Evolutionary conservation across 306 rosid genomes (phyloP), one percentile per base, ranked within the genome.

Genomic region (Fagus sylvatica): DNA sequence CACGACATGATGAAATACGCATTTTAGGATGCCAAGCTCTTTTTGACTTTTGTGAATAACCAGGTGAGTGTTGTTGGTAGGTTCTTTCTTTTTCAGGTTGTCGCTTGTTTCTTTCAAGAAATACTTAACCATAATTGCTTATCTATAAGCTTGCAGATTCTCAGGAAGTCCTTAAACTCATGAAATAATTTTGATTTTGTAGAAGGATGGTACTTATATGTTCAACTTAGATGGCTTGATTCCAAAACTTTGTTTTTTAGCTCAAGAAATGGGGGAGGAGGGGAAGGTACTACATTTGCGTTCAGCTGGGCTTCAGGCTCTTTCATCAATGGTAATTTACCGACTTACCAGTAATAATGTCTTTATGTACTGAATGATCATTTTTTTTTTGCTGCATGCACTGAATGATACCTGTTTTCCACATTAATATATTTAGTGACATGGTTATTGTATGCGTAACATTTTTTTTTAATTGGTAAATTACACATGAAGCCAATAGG

Each of bases 191-290:
- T 46, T 76, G 67, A 30, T 74, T 65, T 17, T 90, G 83, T 87
- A 90, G 92, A 88, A 74, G 73, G 91, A 90, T 80, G 89, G 91
- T 55, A 90, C 95, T 78, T 90, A 88, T 57, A 90, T 90, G 95
- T 90, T 90, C 81, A 90, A 90, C 64, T 75, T 90, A 78, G 95
- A 88, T 70, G 84, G 86, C 43, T 83, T 90, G 76, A 81, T 90
- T 75, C 77, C 79, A 73, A 88, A 88, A 82, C 84, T 90, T 57
- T 90, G 92, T 69, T 74, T 53, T 54, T 79, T 90, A 56, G 91
- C 92, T 75, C 92, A 88, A 83, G 91, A 86, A 81, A 66, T 74
- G 70, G 90, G 95, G 43, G 89, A 88, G 33, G 95, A 90, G 11
- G 86, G 5, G 42, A 81, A 61, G 5, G 61, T 78, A 36, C 74